phyloP scores from a whole-genome alignment of 257 asterid genomes.

The Ajuga chamaepitys region DNA sequence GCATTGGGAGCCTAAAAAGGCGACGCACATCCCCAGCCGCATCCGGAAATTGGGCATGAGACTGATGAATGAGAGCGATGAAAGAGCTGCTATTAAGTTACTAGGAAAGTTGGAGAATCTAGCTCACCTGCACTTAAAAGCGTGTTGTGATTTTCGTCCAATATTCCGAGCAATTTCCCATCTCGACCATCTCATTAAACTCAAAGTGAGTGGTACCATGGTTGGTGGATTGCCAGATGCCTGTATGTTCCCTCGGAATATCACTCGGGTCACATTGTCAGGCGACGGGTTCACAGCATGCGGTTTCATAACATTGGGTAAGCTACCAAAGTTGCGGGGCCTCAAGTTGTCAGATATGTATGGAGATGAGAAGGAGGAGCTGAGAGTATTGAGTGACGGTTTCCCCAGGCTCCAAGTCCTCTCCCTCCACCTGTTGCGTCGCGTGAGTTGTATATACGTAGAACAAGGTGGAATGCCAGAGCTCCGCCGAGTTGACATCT shows the following conservation, averaged over 20 bases:
- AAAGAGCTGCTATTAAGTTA: background rate
- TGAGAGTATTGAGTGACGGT: background rate
- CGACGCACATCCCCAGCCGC: too few relatives aligned
- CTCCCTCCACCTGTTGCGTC: background rate
- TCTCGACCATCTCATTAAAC: background rate
- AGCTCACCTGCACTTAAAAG: background rate
- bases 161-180: background rate
- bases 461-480: constrained; percentile 15
- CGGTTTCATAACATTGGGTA: background rate
- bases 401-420: background rate
- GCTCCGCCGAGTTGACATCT: constrained; percentile 10
- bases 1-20: too few relatives aligned
- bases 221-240: too few relatives aligned
- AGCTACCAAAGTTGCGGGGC: background rate
- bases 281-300: too few relatives aligned
- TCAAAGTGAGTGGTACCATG: background rate
- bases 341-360: background rate
- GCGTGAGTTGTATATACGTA: background rate
- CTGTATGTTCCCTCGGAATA: too few relatives aligned
- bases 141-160: too few relatives aligned
- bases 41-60: background rate
- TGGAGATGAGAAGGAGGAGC: background rate
- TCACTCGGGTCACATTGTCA: too few relatives aligned
- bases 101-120: background rate
- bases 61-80: background rate